phyloP scores from a whole-genome alignment of 352 stramenopile genomes.

The Phytopythium delawarense region DNA sequence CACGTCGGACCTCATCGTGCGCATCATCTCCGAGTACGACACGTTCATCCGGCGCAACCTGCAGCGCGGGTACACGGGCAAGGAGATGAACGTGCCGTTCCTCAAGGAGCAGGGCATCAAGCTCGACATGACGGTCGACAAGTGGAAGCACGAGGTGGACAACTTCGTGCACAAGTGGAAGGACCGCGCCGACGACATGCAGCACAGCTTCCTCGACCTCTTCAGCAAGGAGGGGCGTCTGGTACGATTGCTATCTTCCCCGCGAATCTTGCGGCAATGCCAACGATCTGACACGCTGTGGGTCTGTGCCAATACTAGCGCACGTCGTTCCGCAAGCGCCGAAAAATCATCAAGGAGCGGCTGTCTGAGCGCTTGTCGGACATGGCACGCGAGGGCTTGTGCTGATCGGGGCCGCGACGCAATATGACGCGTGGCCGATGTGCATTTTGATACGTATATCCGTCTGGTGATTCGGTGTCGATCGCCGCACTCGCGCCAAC shows the following conservation, averaged over 20 bases:
- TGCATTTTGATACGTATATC: not conserved
- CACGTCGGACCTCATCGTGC: constrained; percentile 62
- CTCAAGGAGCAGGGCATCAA: constrained; percentile 89
- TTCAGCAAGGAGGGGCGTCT: constrained; percentile 75
- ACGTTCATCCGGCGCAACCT: constrained; percentile 90
- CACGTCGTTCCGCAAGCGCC: constrained; percentile 71
- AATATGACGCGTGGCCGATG: not conserved
- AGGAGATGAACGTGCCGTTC: constrained; percentile 91
- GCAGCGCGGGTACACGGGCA: constrained; percentile 84
- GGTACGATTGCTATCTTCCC: constrained; percentile 25
- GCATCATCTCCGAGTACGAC: constrained; percentile 90
- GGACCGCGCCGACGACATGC: constrained; percentile 75
- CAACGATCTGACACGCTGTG: not conserved
- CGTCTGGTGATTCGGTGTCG: not conserved
- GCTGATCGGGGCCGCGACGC: constrained; percentile 25
- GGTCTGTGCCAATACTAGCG: constrained; percentile 25
- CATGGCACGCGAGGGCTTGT: constrained; percentile 72
- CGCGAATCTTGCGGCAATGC: not conserved
- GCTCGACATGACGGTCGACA: constrained; percentile 84
- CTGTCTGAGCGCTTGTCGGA: constrained; percentile 67
- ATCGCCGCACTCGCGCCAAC: not conserved
- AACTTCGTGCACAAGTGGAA: constrained; percentile 74
- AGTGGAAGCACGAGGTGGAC: constrained; percentile 78
- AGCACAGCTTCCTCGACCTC: constrained; percentile 70
- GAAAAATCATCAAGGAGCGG: constrained; percentile 79